Base-by-base conservation (phyloP, 768 basidiomycete species). In the Pleurotus cornucopiae region DNA sequence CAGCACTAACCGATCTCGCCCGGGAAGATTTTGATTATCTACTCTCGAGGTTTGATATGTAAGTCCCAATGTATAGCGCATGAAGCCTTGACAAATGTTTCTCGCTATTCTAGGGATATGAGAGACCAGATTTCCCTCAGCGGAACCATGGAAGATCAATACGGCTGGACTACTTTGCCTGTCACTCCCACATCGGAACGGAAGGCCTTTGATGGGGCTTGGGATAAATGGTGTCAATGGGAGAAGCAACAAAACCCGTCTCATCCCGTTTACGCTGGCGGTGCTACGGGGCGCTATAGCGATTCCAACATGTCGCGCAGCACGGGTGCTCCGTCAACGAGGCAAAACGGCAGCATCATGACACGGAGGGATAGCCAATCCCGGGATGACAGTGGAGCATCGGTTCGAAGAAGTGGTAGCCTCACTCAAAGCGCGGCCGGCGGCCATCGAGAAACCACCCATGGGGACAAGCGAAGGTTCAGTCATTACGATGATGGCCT, bases 21-120 rank as follows among this genome's bases (percentile, higher is more conserved):
- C 69, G 87, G 57, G 74, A 79, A 41, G 84, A 87, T 45, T 88
- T 87, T 59, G 85, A 89, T 59, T 72, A 69, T 26, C 68, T 86
- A 25, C 63, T 88, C 58, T 68, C 65, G 39, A 73, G 77, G 57
- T 89, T 87, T 60, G 79, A 85, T 37, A 66, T 86, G 88, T 88
- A 63, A 67, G 86, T 76, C 11, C 13, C 30, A 3, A 34, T 9
- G 0, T 2, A 7, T 30, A 0, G 30, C 11, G 9, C 9, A 9
- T 34, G 30, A 34, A 2, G 11, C 30, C 30, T 9, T 11, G 30
- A 7, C 30, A 1, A 34, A 34, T 34, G 11, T 11, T 4, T 34
- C 13, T 43, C 59, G 45, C 58, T 18, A 47, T 34, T 34, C 49
- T 34, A 88, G 85, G 65, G 86, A 86, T 64, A 88, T 88, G 86